These are phyloP conservation scores for Fusarium ambrosium DNA, from an alignment of 2,329 filamentous ascomycete genomes.

Conservation along the genomic window DNA sequence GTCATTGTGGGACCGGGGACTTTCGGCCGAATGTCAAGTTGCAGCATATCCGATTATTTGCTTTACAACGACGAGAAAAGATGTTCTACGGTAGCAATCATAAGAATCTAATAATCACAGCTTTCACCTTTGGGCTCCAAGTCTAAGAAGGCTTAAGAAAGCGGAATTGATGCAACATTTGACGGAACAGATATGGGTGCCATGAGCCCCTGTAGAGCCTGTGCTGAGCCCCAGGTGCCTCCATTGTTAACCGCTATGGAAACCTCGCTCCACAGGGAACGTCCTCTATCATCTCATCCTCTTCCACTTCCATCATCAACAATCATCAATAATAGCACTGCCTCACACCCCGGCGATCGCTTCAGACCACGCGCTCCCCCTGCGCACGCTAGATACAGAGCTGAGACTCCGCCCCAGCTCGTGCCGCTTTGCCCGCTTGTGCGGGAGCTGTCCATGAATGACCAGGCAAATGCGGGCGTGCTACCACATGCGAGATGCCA, in stretches of 20 bases:
- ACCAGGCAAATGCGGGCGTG: slow-evolving; percentile 42
- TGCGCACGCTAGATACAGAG: slow-evolving; percentile 32
- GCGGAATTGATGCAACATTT: neutral
- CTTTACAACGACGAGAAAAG: neutral
- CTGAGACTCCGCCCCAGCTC: slow-evolving; percentile 33
- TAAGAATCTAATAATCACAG: neutral
- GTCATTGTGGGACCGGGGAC: slow-evolving; percentile 27
- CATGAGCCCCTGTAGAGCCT: neutral
- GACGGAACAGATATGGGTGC: neutral
- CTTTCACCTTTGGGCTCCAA: neutral
- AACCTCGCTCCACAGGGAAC: slow-evolving; percentile 1
- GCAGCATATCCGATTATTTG: neutral
- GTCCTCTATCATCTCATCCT: neutral
- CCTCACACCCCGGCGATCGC: slow-evolving; percentile 14
- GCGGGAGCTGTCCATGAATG: slow-evolving; percentile 31
- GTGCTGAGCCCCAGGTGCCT: neutral
- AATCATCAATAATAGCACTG: neutral
- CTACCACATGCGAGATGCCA: slow-evolving; percentile 25
- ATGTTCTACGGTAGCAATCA: neutral
- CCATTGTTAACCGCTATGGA: slow-evolving; percentile 4
- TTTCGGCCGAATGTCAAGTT: neutral
- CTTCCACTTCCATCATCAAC: neutral
- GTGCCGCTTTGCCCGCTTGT: slow-evolving; percentile 37
- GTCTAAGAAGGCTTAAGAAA: neutral
- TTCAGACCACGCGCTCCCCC: slow-evolving; percentile 22